Evolutionary conservation across 176 grass and related monocot species (phyloP), one percentile per base, ranked within the genome.

Genomic region (Canna indica): DNA sequence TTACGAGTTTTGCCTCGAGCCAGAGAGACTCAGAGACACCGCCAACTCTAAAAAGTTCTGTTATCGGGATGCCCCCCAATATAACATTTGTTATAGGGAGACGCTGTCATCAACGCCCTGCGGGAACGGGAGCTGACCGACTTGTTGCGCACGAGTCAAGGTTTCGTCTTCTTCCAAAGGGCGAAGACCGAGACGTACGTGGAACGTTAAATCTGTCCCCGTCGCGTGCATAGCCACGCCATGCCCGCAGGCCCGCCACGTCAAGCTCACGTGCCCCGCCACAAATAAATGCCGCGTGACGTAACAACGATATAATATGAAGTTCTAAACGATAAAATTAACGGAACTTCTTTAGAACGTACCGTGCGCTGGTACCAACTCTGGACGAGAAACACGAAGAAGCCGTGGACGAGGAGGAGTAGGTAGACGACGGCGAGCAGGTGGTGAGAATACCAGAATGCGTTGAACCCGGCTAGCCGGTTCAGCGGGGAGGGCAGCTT

Each of bases 381-480:
- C 2, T 77, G 83, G 56, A 96, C 84, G 76, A 96, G 83, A 77
- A 83, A 96, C 67, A 96, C 30, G 13, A 39, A 77, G 74, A 91
- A 81, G 61, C 93, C 93, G 66, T 96, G 93, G 72, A 96, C 74
- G 60, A 96, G 38, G 22, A 96, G 83, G 74, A 90, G 67, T 70
- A 91, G 70, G 78, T 96, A 96, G 54, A 91, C 93, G 71, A 96
- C 62, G 24, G 79, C 81, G 54, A 96, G 88, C 74, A 96, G 67
- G 82, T 96, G 93, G 78, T 96, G 93, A 2, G 93, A 96, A 68
- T 96, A 96, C 93, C 93, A 96, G 80, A 96, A 96, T 39, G 93
- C 85, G 63, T 96, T 96, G 86, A 96, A 96, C 54, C 93, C 93
- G 62, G 86, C 91, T 58, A 96, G 56, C 75, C 83, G 88, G 73